Evolutionary conservation across 768 basidiomycete species (phyloP).

Genomic region (Boletus rufocinnamomeus): DNA sequence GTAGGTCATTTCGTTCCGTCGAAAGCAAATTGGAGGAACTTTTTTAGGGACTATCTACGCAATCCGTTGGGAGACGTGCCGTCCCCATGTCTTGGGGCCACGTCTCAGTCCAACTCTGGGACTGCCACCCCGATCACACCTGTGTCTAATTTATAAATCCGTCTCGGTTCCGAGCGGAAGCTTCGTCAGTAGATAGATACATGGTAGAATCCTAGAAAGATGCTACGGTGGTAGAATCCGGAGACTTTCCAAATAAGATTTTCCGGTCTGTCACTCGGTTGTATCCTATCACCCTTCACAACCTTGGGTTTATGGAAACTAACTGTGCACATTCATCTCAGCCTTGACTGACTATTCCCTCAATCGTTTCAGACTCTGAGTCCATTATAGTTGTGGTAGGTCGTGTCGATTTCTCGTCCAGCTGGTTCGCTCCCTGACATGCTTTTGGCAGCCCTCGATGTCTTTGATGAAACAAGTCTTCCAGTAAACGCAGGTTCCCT

Average conservation of each 20-base stretch:
- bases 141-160: slow-evolving; percentile 5
- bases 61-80: slow-evolving; percentile 50
- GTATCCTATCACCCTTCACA: neutral
- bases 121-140: slow-evolving; percentile 44
- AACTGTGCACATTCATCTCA: neutral
- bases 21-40: slow-evolving; percentile 73
- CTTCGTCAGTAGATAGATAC: slow-evolving; percentile 8
- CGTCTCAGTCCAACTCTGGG: slow-evolving; percentile 47
- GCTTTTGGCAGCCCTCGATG: neutral
- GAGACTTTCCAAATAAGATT: neutral
- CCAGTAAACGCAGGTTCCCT: neutral
- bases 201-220: neutral
- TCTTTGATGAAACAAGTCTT: neutral
- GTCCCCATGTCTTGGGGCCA: slow-evolving; percentile 40
- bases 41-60: slow-evolving; percentile 66
- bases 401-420: neutral
- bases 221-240: neutral
- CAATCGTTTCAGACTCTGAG: neutral
- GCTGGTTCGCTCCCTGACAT: neutral
- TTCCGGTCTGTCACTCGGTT: neutral
- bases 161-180: neutral
- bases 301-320: neutral
- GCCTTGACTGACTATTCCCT: neutral
- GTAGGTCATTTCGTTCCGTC: slow-evolving; percentile 84
- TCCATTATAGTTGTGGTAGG: neutral